These are phyloP conservation scores for Lantana camara DNA, from an alignment of 257 asterid species.

Conservation along the genomic window DNA sequence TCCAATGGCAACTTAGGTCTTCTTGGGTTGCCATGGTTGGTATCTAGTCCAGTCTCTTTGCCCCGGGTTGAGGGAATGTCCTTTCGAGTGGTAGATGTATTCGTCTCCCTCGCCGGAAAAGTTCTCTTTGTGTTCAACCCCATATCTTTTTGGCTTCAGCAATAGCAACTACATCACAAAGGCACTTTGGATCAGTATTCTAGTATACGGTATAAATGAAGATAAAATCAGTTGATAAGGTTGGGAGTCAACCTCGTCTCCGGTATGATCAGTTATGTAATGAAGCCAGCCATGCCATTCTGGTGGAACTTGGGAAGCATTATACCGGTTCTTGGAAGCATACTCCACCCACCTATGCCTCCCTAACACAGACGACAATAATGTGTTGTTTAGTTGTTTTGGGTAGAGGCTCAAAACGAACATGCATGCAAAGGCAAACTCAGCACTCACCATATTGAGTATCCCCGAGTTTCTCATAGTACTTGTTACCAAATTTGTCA, in stretches of 20 bases:
- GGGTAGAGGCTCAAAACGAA: conserved; percentile 5
- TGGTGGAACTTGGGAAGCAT: conserved; percentile 97
- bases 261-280: conserved; percentile 85
- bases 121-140: conserved; percentile 90
- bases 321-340: conserved; percentile 90
- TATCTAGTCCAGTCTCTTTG: conserved; percentile 98
- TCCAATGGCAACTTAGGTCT: conserved; percentile 38
- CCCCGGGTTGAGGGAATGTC: conserved; percentile 88
- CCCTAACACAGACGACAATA: conserved; percentile 44
- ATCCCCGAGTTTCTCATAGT: conserved; percentile 84
- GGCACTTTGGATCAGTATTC: conserved; percentile 27
- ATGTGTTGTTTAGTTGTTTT: conserved; percentile 15
- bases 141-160: conserved; percentile 90
- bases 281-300: conserved; percentile 99
- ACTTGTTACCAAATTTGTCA: conserved; percentile 95
- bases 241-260: conserved; percentile 73
- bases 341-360: conserved; percentile 99
- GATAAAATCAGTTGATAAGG: conserved; percentile 6
- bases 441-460: conserved; percentile 76
- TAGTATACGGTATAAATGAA: background rate
- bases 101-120: conserved; percentile 98
- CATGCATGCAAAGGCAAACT: background rate
- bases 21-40: conserved; percentile 87
- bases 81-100: conserved; percentile 95
- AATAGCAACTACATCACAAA: conserved; percentile 68